Percentiles rank a stretch among this genome's conserved stretches.
phyloP scores from a whole-genome alignment of 2,329 filamentous ascomycete genomes.

The Penicillium capsulatum region DNA sequence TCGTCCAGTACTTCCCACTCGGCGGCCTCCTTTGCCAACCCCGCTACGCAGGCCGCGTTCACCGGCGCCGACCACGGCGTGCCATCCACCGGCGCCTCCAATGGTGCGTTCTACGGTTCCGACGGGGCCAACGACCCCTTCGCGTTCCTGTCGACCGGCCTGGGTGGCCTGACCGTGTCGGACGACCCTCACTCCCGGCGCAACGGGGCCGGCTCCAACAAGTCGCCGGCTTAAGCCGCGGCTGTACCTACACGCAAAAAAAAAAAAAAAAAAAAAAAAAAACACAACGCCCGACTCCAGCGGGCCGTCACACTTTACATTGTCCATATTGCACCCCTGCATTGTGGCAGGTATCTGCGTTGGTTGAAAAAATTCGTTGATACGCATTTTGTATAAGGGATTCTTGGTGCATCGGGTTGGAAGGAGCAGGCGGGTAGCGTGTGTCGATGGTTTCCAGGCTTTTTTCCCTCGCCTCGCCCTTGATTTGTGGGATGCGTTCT shows the following conservation, averaged over 20 bases:
- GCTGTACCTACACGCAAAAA: conserved; percentile 18
- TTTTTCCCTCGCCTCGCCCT: conserved; percentile 25
- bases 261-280: too few relatives aligned
- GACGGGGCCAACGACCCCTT: conserved; percentile 59
- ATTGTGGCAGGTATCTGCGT: conserved; percentile 37
- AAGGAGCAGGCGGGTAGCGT: conserved; percentile 43
- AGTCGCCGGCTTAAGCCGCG: conserved; percentile 41
- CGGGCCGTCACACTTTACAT: conserved; percentile 26
- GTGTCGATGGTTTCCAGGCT: conserved; percentile 38
- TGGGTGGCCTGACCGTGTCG: conserved; percentile 56
- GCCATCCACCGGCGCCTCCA: conserved; percentile 69
- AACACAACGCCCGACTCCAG: conserved; percentile 10
- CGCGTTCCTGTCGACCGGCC: conserved; percentile 59
- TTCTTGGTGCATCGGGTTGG: conserved; percentile 43
- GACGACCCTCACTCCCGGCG: conserved; percentile 45
- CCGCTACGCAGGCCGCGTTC: conserved; percentile 90
- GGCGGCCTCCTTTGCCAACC: conserved; percentile 84
- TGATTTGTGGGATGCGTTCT: conserved; percentile 19
- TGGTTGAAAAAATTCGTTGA: conserved; percentile 38
- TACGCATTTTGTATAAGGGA: conserved; percentile 44
- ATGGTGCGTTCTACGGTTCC: conserved; percentile 63
- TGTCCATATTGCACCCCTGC: conserved; percentile 38
- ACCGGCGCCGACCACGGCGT: conserved; percentile 79
- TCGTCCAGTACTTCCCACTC: conserved; percentile 74
- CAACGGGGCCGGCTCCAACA: conserved; percentile 44